Evolutionary conservation across 1,284 basidiomycete genomes (phyloP), one percentile per base, ranked within the genome.

Genomic region (Cerrena zonata): DNA sequence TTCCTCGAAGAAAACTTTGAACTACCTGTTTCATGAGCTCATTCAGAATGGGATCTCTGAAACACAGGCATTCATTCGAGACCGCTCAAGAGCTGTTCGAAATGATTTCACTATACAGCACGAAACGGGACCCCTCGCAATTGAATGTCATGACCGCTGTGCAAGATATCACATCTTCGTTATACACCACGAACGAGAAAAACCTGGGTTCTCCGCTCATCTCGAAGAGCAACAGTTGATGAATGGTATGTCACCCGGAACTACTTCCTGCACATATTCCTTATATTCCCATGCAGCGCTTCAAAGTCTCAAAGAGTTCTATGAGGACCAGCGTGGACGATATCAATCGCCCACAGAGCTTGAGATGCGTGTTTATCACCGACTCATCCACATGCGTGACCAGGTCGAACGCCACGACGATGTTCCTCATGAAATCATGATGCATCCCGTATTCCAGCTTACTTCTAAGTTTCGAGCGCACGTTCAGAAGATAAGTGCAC

Each of bases 41-140:
- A 73, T 97, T 38, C 78, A 80, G 2, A 80, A 80, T 3, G 82
- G 84, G 10, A 86, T 94, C 59, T 76, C 79, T 7, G 74, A 79
- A 45, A 90, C 87, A 1, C 89, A 82, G 65, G 84, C 75, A 55
- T 98, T 97, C 71, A 84, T 99, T 44, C 86, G 94, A 43, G 95
- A 99, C 68, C 85, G 95, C 13, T 91, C 93, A 0, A 81, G 95
- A 54, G 80, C 91, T 0, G 88, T 98, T 41, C 77, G 95, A 26
- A 94, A 89, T 60, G 95, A 99, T 66, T 96, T 98, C 56, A 93
- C 91, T 0, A 89, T 97, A 72, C 95, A 98, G 66, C 89, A 89
- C 55, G 81, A 86, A 51, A 85, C 82, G 38, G 90, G 89, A 0
- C 65, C 74, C 1, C 65, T 89, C 42, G 89, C 93, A 0, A 93